phyloP scores from a whole-genome alignment of 768 basidiomycete species.

The Phylloporus rhodoxanthus region DNA sequence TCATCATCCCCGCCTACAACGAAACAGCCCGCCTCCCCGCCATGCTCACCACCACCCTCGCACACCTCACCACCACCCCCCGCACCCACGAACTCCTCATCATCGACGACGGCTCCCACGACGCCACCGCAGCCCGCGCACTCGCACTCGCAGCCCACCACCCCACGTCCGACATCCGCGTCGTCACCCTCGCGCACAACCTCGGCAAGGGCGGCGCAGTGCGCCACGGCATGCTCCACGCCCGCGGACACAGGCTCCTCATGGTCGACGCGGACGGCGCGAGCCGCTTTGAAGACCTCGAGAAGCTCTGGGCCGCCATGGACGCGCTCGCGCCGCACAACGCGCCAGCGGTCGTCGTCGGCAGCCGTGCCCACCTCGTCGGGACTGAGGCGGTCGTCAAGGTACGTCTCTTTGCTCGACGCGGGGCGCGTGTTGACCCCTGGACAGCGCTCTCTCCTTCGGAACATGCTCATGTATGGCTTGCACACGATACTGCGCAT shows the following conservation, averaged over 20 bases:
- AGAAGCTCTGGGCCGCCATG: conserved; percentile 71
- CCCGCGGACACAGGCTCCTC: conserved; percentile 68
- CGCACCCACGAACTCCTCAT: conserved; percentile 78
- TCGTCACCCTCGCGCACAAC: conserved; percentile 75
- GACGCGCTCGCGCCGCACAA: conserved; percentile 49
- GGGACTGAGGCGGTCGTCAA: conserved; percentile 91
- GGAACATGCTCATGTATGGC: conserved; percentile 92
- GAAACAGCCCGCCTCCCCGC: conserved; percentile 75
- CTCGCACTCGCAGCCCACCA: conserved; percentile 58
- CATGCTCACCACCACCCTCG: conserved; percentile 77
- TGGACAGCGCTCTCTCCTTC: conserved; percentile 72
- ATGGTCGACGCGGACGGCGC: conserved; percentile 97
- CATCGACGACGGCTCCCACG: conserved; percentile 85
- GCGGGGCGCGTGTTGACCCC: background rate
- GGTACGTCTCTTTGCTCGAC: conserved; percentile 38
- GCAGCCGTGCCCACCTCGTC: conserved; percentile 90
- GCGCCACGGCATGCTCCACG: conserved; percentile 82
- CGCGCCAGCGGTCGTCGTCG: conserved; percentile 65
- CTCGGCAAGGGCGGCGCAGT: conserved; percentile 92
- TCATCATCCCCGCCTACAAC: conserved; percentile 91
- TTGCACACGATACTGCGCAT: conserved; percentile 85
- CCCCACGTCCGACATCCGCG: conserved; percentile 57
- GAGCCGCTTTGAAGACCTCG: conserved; percentile 79
- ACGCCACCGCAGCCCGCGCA: conserved; percentile 64
- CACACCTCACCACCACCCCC: conserved; percentile 44